Evolutionary conservation across 441 rosid species (phyloP), one percentile per base, ranked within the genome.

Genomic region (Eutrema salsugineum): DNA sequence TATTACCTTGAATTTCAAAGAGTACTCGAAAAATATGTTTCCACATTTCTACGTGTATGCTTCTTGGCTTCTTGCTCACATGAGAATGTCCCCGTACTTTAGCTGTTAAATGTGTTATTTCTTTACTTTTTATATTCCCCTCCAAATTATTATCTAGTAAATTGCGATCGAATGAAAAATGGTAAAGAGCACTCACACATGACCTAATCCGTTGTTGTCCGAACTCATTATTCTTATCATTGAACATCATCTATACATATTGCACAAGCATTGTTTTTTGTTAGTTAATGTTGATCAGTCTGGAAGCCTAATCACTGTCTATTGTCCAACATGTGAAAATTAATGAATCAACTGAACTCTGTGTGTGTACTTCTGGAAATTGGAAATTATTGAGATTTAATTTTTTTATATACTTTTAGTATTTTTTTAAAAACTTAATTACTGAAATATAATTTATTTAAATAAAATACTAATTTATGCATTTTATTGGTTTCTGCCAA

Each of bases 301-400:
- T 63, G 27, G 54, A 71, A 62, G 69, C 55, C 63, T 53, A 62
- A 62, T 71, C 62, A 71, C 55, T 51, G 46, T 35, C 47, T n/a
- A 62, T 40, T 39, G 44, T 42, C 30, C 56, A 63, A 22, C 76
- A 53, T 43, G 64, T 63, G 55, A 9, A 42, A 71, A 20, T 53
- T 53, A 7, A 61, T 61, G 44, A 40, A 14, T 9, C 44, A 62
- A 19, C 22, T 40, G 22, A 12, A 40, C 20, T 38, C 20, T 50
- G 15, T 40, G 38, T 1, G 4, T 14, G 7, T 7, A 22, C n/a
- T 53, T 62, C 43, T 33, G 15, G 10, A 61, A 10, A 22, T 8
- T 6, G 6, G 16, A 62, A 24, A 47, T 30, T 27, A 49, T 19
- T 28, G 14, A 36, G 32, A 5, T 15, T 36, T n/a, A n/a, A n/a